These are phyloP conservation scores for Diaporthe sp. DNA, from an alignment of 2,329 filamentous ascomycete genomes.

Conservation along the genomic window DNA sequence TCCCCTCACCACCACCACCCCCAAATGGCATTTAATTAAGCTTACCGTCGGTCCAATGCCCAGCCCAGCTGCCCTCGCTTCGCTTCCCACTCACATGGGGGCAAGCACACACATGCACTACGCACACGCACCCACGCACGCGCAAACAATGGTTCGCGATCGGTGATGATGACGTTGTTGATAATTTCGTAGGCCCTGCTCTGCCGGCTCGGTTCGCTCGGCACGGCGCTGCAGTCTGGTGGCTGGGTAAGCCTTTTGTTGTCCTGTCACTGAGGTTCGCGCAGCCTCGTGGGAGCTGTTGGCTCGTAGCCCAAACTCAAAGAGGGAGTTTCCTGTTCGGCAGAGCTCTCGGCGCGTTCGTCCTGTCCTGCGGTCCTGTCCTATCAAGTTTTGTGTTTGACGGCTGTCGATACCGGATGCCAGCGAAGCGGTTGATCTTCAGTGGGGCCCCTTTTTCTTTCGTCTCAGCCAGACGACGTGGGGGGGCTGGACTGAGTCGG, in stretches of 20 bases:
- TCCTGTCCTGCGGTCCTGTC: constrained; percentile 1
- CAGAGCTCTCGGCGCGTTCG: constrained; percentile 12
- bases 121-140: neutral
- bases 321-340: neutral
- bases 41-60: constrained; percentile 28
- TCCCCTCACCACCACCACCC: constrained; percentile 2
- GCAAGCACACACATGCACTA: neutral
- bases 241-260: neutral
- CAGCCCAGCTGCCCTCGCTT: constrained; percentile 20
- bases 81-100: constrained; percentile 7
- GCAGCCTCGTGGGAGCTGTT: neutral
- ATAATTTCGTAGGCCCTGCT: constrained; percentile 1
- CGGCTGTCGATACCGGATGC: constrained; percentile 17
- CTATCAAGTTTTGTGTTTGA: neutral
- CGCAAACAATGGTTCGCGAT: neutral
- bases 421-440: constrained; percentile 21
- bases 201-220: constrained; percentile 7
- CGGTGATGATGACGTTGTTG: constrained; percentile 18
- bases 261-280: neutral
- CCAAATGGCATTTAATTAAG: constrained; percentile 28
- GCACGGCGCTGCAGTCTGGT: constrained; percentile 24
- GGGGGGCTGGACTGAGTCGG: constrained; percentile 14
- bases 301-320: constrained; percentile 23
- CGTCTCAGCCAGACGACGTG: constrained; percentile 24
- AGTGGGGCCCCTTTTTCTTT: neutral